Evolutionary conservation across 2,329 filamentous ascomycete species (phyloP).

Genomic region (Rhytidhysteron rufulum): DNA sequence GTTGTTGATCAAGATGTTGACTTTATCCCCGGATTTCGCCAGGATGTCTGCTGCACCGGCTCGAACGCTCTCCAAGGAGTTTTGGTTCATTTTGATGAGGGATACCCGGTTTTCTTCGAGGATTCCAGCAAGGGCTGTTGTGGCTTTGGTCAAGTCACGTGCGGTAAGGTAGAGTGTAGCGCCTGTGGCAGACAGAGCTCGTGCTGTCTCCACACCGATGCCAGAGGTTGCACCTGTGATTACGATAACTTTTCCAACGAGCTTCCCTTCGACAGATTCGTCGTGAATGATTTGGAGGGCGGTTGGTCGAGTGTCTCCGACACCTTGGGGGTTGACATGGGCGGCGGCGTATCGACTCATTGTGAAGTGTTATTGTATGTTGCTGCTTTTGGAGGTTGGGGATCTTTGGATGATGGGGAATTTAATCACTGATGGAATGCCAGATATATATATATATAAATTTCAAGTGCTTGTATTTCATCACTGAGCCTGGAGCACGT

Average conservation of each 20-base stretch:
- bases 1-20: constrained; percentile 3
- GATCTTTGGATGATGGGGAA: too few relatives aligned
- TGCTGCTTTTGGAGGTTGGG: too few relatives aligned
- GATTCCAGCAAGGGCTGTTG: constrained; percentile 1
- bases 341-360: constrained; percentile 1
- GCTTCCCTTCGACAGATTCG: constrained; percentile 26
- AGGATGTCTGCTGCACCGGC: constrained; percentile 8
- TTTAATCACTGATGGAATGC: too few relatives aligned
- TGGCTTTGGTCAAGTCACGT: constrained; percentile 37
- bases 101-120: constrained; percentile 18
- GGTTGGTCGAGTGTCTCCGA: constrained; percentile 36
- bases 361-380: neutral
- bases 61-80: constrained; percentile 4
- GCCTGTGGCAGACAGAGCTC: constrained; percentile 41
- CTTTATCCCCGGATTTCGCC: neutral
- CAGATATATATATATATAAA: too few relatives aligned
- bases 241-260: constrained; percentile 9
- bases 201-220: constrained; percentile 9
- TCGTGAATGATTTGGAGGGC: constrained; percentile 34
- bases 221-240: constrained; percentile 12
- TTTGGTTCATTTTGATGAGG: constrained; percentile 9
- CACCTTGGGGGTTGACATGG: constrained; percentile 14
- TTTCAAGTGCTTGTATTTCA: too few relatives aligned
- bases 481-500: too few relatives aligned
- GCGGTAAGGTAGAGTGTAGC: constrained; percentile 42